Evolutionary conservation across 2,329 filamentous ascomycete genomes (phyloP).

Genomic region (Leptoxyphium fumago): DNA sequence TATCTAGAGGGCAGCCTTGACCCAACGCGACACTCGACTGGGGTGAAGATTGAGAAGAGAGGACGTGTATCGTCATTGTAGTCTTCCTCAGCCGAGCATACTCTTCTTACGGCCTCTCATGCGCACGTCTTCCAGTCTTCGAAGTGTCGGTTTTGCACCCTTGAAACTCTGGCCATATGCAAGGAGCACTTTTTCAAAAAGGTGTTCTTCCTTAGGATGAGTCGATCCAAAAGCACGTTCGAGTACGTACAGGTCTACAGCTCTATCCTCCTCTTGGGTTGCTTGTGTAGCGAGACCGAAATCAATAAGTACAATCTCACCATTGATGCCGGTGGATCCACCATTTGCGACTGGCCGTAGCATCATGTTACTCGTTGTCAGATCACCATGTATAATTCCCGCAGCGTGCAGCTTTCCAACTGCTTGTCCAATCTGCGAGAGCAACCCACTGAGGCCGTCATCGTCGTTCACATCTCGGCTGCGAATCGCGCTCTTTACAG

Average conservation of each 20-base stretch:
- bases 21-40: no score
- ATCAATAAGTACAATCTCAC: slow-evolving; percentile 82
- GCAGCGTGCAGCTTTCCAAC: slow-evolving; percentile 50
- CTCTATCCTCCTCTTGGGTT: slow-evolving; percentile 75
- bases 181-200: slow-evolving; percentile 59
- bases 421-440: slow-evolving; percentile 19
- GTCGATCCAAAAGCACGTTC: slow-evolving; percentile 91
- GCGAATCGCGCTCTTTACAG: slow-evolving; percentile 53
- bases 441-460: slow-evolving; percentile 15
- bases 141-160: slow-evolving; percentile 59
- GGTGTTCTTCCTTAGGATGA: slow-evolving; percentile 76
- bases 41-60: no score
- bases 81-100: slow-evolving; percentile 61
- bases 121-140: slow-evolving; percentile 77
- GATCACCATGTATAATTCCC: slow-evolving; percentile 86
- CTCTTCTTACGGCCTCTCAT: slow-evolving; percentile 91
- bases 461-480: slow-evolving; percentile 17
- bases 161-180: slow-evolving; percentile 64
- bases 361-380: slow-evolving; percentile 98
- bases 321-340: slow-evolving; percentile 30
- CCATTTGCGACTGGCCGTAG: slow-evolving; percentile 32
- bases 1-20: no score
- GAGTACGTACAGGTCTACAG: slow-evolving; percentile 90
- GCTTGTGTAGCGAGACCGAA: slow-evolving; percentile 80
- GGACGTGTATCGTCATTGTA: no score